These are phyloP conservation scores for Aureobasidium vineae DNA, from an alignment of 2,329 filamentous ascomycete species.

Conservation along the genomic window DNA sequence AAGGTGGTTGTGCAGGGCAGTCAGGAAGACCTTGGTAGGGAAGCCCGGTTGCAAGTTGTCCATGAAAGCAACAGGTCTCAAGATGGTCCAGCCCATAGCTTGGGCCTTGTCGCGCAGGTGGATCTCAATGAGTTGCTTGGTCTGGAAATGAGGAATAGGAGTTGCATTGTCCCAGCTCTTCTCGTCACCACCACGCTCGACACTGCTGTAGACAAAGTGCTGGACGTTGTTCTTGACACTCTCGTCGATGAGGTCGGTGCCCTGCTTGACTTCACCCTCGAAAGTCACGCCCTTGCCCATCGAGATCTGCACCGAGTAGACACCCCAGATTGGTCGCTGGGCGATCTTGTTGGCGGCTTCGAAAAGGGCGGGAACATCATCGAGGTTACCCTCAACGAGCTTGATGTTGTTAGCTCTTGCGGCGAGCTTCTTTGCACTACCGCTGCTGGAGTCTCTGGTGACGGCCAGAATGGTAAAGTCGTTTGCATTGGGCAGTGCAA, in stretches of 20 bases:
- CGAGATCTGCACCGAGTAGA: slow-evolving; percentile 61
- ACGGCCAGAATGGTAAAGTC: slow-evolving; percentile 56
- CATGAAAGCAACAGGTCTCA: slow-evolving; percentile 63
- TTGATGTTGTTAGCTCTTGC: slow-evolving; percentile 47
- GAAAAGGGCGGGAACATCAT: slow-evolving; percentile 53
- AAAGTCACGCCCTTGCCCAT: slow-evolving; percentile 45
- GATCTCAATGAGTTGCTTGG: slow-evolving; percentile 61
- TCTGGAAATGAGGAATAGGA: slow-evolving; percentile 56
- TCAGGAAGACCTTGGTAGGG: slow-evolving; percentile 52
- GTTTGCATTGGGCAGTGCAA: slow-evolving; percentile 32
- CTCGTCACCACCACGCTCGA: slow-evolving; percentile 61
- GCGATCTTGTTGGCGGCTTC: slow-evolving; percentile 39
- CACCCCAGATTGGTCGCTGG: slow-evolving; percentile 43
- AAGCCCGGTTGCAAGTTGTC: slow-evolving; percentile 57
- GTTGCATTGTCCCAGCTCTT: slow-evolving; percentile 56
- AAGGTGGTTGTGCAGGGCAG: slow-evolving; percentile 45
- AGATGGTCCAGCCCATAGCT: slow-evolving; percentile 60
- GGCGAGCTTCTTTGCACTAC: slow-evolving; percentile 50
- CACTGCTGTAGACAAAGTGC: slow-evolving; percentile 63
- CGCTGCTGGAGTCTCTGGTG: slow-evolving; percentile 53
- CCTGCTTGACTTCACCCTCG: slow-evolving; percentile 55
- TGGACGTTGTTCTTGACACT: slow-evolving; percentile 55
- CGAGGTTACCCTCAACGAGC: slow-evolving; percentile 56
- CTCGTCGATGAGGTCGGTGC: slow-evolving; percentile 59
- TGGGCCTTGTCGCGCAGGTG: slow-evolving; percentile 53